These are phyloP conservation scores for Aspergillus tubingensis DNA, from an alignment of 2,329 filamentous ascomycete species.

Conservation along the genomic window DNA sequence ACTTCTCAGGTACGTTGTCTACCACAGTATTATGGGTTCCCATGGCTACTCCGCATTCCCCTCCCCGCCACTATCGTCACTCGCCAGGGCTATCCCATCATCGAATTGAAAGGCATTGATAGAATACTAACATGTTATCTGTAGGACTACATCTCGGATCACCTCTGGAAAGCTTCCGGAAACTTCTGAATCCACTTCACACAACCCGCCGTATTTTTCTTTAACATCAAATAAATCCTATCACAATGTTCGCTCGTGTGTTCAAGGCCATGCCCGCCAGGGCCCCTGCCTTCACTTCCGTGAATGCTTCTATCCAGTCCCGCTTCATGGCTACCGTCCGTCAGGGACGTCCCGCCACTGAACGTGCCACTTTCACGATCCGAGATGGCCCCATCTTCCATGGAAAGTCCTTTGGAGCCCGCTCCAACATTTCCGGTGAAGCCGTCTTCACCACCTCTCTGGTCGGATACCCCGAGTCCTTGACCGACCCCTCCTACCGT, in stretches of 20 bases:
- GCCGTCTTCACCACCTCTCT: slow-evolving; percentile 98
- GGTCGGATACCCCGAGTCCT: slow-evolving; percentile 93
- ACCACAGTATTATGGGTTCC: no score
- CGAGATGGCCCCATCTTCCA: slow-evolving; percentile 94
- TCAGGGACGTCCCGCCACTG: slow-evolving; percentile 70
- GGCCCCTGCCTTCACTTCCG: slow-evolving; percentile 47
- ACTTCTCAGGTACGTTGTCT: slow-evolving; percentile 73
- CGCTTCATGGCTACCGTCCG: slow-evolving; percentile 66
- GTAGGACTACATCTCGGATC: slow-evolving; percentile 69
- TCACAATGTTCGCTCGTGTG: slow-evolving; percentile 57
- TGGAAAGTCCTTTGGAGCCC: slow-evolving; percentile 94
- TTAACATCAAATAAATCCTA: not conserved
- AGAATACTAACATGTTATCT: slow-evolving; percentile 12
- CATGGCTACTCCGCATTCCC: not conserved
- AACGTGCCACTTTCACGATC: slow-evolving; percentile 92
- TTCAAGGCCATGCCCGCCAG: slow-evolving; percentile 54
- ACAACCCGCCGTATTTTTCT: not conserved
- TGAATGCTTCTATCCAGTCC: slow-evolving; percentile 39
- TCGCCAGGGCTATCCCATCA: not conserved
- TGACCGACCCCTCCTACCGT: slow-evolving; percentile 69
- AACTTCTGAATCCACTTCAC: slow-evolving; percentile 49
- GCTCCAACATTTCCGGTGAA: slow-evolving; percentile 94
- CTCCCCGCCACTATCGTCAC: slow-evolving; percentile 15
- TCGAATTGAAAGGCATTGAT: not conserved
- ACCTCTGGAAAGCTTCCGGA: slow-evolving; percentile 68